These are phyloP conservation scores for Paracorniculantispora psalliotae DNA, from an alignment of 2,329 filamentous ascomycete genomes.

Conservation along the genomic window DNA sequence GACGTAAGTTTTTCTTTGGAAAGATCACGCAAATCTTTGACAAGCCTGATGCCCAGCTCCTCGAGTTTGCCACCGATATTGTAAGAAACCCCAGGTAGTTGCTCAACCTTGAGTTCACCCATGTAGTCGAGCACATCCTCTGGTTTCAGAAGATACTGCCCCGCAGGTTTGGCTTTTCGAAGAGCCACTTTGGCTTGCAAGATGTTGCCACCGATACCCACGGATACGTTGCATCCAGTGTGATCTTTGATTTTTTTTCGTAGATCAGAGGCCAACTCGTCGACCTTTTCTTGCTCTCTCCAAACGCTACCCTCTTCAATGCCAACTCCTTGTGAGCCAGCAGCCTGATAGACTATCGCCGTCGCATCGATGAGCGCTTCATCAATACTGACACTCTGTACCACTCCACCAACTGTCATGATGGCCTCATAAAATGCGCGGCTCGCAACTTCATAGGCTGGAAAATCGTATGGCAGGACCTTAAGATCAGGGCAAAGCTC, in stretches of 20 bases:
- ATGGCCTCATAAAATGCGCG: slow-evolving; percentile 82
- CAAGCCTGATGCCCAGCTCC: slow-evolving; percentile 74
- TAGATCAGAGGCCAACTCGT: slow-evolving; percentile 60
- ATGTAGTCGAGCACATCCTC: slow-evolving; percentile 75
- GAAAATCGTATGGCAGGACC: slow-evolving; percentile 92
- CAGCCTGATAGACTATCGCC: slow-evolving; percentile 57
- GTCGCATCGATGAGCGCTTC: slow-evolving; percentile 88
- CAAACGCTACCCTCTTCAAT: slow-evolving; percentile 64
- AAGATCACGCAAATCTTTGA: slow-evolving; percentile 75
- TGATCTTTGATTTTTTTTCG: slow-evolving; percentile 65
- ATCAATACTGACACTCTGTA: slow-evolving; percentile 96
- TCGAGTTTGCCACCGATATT: slow-evolving; percentile 85
- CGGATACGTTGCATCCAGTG: slow-evolving; percentile 83
- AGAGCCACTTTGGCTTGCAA: slow-evolving; percentile 86
- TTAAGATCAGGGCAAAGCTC: slow-evolving; percentile 81
- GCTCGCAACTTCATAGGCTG: slow-evolving; percentile 89
- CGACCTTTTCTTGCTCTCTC: slow-evolving; percentile 73
- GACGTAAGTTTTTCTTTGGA: slow-evolving; percentile 71
- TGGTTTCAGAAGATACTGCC: slow-evolving; percentile 82
- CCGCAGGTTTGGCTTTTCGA: slow-evolving; percentile 88
- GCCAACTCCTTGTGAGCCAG: slow-evolving; percentile 59
- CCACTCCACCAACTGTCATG: slow-evolving; percentile 69
- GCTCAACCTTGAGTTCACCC: slow-evolving; percentile 69
- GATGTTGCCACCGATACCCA: slow-evolving; percentile 89
- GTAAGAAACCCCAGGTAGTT: slow-evolving; percentile 86